These are phyloP conservation scores for Papilionanthe hybrid DNA, from an alignment of 116 monocot species.

Conservation along the genomic window DNA sequence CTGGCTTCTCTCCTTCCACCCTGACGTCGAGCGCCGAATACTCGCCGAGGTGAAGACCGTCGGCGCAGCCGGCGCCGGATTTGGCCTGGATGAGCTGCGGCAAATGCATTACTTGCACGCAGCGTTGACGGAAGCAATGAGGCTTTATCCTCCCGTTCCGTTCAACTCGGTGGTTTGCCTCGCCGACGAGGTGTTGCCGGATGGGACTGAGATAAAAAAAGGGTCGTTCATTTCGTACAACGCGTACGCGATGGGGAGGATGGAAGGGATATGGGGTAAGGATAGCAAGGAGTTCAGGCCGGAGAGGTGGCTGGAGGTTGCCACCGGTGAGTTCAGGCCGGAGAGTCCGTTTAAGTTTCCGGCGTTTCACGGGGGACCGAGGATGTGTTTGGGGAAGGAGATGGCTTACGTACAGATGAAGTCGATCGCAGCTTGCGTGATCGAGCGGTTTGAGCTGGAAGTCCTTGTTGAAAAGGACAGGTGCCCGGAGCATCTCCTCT, in stretches of 20 bases:
- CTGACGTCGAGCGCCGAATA: conserved; percentile 15
- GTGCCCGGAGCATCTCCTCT: conserved; percentile 16
- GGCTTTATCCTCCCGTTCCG: conserved; percentile 38
- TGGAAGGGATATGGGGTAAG: conserved; percentile 31
- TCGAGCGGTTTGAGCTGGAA: conserved; percentile 17
- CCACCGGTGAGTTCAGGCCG: conserved; percentile 4
- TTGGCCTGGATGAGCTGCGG: conserved; percentile 21
- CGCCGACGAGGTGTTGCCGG: conserved; percentile 27
- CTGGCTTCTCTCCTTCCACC: conserved; percentile 25
- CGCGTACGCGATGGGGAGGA: conserved; percentile 40
- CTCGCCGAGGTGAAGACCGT: conserved; percentile 15
- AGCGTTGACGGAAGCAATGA: conserved; percentile 30
- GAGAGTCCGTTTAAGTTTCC: conserved; percentile 23
- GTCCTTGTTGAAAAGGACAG: conserved; percentile 11
- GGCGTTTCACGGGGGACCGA: conserved; percentile 13
- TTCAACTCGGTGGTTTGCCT: conserved; percentile 6
- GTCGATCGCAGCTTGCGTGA: conserved; percentile 21
- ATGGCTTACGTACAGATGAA: conserved; percentile 1
- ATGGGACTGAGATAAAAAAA: conserved; percentile 22
- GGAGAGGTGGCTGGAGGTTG: conserved; percentile 29
- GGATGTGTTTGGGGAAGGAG: too few relatives aligned
- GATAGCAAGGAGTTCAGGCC: conserved; percentile 24
- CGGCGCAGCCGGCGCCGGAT: not conserved
- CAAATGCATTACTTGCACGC: conserved; percentile 38
- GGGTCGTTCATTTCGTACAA: conserved; percentile 21